phyloP scores from a whole-genome alignment of 495 filamentous ascomycete species.

The Terfezia claveryi region DNA sequence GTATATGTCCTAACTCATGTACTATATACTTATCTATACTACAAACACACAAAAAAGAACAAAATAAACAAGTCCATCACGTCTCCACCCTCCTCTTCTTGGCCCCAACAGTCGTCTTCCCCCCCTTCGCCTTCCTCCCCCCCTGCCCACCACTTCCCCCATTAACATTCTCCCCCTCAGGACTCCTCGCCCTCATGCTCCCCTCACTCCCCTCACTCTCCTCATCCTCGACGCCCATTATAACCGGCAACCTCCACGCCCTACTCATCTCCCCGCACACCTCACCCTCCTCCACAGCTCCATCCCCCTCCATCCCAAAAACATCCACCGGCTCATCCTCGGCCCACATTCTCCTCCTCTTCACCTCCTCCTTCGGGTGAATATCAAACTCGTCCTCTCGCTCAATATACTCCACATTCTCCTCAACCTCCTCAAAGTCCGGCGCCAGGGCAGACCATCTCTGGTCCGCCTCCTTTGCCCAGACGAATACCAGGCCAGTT shows the following conservation, averaged over 20 bases:
- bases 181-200: not conserved
- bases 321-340: constrained; percentile 78
- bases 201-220: not conserved
- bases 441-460: constrained; percentile 92
- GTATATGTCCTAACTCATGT: no score
- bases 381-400: constrained; percentile 95
- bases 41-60: no score
- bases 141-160: not conserved
- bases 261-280: constrained; percentile 39
- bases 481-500: constrained; percentile 70
- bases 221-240: not conserved
- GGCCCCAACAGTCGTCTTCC: not conserved
- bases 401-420: constrained; percentile 92
- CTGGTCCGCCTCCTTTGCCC: constrained; percentile 79
- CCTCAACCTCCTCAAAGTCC: constrained; percentile 92
- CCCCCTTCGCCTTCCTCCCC: not conserved
- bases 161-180: not conserved
- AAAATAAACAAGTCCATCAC: not conserved
- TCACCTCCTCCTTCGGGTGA: constrained; percentile 82
- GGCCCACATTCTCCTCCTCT: constrained; percentile 65
- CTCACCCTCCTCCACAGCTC: constrained; percentile 46
- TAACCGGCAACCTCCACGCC: not conserved
- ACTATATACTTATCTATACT: no score
- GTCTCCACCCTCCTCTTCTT: not conserved
- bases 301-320: constrained; percentile 58